A percentile compares a stretch with the other conserved stretches of the same genome.
These are phyloP conservation scores for Trametes pubescens DNA, from an alignment of 1,284 basidiomycete species.

Conservation along the genomic window DNA sequence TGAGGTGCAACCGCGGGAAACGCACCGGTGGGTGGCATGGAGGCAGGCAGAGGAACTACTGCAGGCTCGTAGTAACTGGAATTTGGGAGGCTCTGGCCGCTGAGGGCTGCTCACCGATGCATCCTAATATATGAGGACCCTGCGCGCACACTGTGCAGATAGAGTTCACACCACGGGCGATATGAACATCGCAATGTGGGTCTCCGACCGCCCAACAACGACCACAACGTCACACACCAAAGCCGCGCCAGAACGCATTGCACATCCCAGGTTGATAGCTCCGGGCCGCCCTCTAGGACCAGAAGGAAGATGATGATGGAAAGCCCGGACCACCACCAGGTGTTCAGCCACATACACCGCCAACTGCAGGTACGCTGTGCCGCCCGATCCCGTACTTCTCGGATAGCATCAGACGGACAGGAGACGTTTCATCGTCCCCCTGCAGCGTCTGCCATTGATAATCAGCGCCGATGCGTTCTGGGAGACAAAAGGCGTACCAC, in stretches of 20 bases:
- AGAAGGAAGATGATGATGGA: slow-evolving; percentile 4
- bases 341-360: slow-evolving; percentile 14
- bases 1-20: neutral
- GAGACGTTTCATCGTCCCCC: neutral
- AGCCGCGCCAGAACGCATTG: neutral
- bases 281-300: neutral
- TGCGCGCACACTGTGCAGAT: neutral
- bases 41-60: neutral
- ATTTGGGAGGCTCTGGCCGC: neutral
- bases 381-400: too few species aligned
- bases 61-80: too few species aligned
- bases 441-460: neutral
- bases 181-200: slow-evolving; percentile 5
- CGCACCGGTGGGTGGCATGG: slow-evolving; percentile 3
- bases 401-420: neutral
- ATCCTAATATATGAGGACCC: neutral
- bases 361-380: neutral
- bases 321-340: neutral
- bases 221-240: neutral
- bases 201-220: neutral
- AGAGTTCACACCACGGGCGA: slow-evolving; percentile 1
- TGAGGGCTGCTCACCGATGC: neutral
- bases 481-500: neutral
- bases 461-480: neutral
- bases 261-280: slow-evolving; percentile 1